Conservation (phyloP, 2,329 filamentous ascomycete genomes). For the Magnaporthales sp. region DNA sequence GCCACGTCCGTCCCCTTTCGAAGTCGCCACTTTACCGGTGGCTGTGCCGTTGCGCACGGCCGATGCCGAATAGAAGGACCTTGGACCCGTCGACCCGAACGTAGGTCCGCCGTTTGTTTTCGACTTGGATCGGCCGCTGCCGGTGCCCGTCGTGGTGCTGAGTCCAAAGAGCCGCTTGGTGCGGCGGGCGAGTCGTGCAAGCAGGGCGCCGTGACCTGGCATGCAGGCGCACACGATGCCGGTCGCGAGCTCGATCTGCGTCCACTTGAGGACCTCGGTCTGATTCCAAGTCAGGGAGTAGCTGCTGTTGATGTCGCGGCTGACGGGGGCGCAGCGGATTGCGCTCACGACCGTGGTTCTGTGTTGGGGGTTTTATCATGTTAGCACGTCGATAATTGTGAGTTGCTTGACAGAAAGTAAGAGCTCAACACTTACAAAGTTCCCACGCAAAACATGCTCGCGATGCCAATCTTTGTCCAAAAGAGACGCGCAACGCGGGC, state of each 20-base stretch:
- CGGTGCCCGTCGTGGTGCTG: not conserved
- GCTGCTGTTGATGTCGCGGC: not conserved
- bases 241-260: slow-evolving; percentile 17
- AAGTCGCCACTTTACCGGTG: not conserved
- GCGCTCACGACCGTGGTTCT: not conserved
- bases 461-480: slow-evolving; percentile 1
- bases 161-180: not conserved
- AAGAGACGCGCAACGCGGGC: not conserved
- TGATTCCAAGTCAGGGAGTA: slow-evolving; percentile 2
- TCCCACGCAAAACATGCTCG: slow-evolving; percentile 3
- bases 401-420: no score
- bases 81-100: not conserved
- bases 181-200: slow-evolving; percentile 3
- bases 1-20: not conserved
- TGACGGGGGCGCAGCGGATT: not conserved
- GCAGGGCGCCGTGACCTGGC: slow-evolving; percentile 16
- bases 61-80: not conserved
- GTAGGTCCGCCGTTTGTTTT: not conserved
- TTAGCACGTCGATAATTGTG: not conserved
- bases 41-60: not conserved
- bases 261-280: not conserved
- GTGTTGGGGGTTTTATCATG: not conserved
- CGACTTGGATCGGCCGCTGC: not conserved
- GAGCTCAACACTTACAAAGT: not conserved
- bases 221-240: slow-evolving; percentile 21